phyloP scores from a whole-genome alignment of 257 asterid species.

The Haberlea rhodopensis region DNA sequence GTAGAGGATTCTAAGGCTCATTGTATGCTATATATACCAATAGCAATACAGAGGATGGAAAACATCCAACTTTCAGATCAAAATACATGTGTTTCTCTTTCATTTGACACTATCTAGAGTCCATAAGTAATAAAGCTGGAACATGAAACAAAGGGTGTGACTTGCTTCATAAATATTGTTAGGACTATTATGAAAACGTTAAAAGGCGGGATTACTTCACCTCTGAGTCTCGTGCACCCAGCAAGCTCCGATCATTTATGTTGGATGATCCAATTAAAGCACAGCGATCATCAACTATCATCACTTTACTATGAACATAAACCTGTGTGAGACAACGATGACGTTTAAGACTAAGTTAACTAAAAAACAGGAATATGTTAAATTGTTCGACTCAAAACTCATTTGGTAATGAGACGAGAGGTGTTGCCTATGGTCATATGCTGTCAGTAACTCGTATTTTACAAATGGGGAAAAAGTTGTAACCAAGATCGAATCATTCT shows the following conservation, averaged over 20 bases:
- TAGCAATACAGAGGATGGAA: no score
- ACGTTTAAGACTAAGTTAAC: constrained; percentile 6
- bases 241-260: constrained; percentile 91
- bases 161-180: no score
- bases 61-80: no score
- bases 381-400: constrained; percentile 16
- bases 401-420: constrained; percentile 5
- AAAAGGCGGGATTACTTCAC: constrained; percentile 36
- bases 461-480: constrained; percentile 4
- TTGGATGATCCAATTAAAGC: constrained; percentile 86
- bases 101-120: no score
- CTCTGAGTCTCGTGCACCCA: constrained; percentile 98
- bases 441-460: constrained; percentile 1
- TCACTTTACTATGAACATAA: constrained; percentile 93
- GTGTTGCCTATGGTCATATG: constrained; percentile 9
- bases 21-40: no score
- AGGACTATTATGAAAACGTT: neutral
- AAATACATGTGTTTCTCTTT: no score
- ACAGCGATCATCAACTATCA: constrained; percentile 83
- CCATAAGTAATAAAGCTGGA: neutral
- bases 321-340: constrained; percentile 42
- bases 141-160: neutral
- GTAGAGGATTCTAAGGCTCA: no score
- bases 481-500: neutral
- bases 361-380: constrained; percentile 4